phyloP scores from a whole-genome alignment of 1,139 yeast species.

The Meyerozyma sp. region DNA sequence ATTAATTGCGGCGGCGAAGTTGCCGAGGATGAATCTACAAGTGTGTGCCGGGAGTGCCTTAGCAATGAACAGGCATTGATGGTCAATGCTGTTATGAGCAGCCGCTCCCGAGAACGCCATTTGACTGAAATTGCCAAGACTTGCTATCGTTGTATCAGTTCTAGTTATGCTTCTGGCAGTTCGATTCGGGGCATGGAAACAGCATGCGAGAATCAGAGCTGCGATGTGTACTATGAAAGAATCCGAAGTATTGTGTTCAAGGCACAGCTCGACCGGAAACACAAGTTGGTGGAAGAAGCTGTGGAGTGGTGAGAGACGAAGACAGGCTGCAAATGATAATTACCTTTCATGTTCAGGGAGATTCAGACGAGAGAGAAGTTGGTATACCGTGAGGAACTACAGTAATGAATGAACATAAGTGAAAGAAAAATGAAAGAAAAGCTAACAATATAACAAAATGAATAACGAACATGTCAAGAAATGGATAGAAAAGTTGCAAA shows the following conservation, averaged over 20 bases:
- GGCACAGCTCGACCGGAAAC: background rate
- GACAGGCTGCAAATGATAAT: background rate
- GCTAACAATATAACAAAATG: background rate
- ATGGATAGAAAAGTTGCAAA: background rate
- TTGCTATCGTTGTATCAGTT: background rate
- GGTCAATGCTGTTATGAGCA: constrained; percentile 13
- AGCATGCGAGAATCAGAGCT: background rate
- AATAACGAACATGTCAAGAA: background rate
- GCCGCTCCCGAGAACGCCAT: constrained; percentile 9
- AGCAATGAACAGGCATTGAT: constrained; percentile 16
- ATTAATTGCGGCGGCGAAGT: constrained; percentile 19
- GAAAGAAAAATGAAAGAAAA: background rate
- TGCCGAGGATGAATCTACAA: constrained; percentile 1
- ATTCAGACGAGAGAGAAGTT: too few species aligned
- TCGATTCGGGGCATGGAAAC: background rate
- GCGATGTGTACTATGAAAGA: background rate
- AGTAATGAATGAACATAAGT: too few species aligned
- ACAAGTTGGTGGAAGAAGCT: background rate
- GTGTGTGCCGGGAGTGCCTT: constrained; percentile 20
- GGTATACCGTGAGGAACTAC: too few species aligned
- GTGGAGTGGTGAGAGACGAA: background rate
- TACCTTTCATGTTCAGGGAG: too few species aligned
- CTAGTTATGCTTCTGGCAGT: background rate
- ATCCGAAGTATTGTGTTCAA: background rate
- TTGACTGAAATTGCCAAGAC: background rate